Conservation (phyloP, 345 rosid species). For the Carallia pectinifolia region DNA sequence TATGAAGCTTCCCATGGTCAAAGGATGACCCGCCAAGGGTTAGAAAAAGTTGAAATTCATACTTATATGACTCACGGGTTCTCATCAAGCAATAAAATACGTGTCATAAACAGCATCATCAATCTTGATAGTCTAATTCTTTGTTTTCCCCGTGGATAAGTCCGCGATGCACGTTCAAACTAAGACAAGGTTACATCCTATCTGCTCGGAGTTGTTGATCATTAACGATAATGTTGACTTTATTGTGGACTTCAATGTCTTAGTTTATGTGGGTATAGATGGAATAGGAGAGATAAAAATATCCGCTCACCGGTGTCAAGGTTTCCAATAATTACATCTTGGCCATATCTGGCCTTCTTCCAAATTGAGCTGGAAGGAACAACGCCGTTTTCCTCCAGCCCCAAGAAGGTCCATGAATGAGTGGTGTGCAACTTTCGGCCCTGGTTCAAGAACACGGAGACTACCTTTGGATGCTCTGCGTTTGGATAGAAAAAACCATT, state of each 20-base stretch:
- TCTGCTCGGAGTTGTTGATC: neutral
- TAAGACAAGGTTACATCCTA: neutral
- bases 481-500: neutral
- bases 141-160: neutral
- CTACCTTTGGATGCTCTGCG: slow-evolving; percentile 56
- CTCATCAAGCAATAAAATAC: too few relatives aligned
- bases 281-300: neutral
- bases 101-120: too few relatives aligned
- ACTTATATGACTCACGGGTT: too few relatives aligned
- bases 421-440: slow-evolving; percentile 55
- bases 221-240: too few relatives aligned
- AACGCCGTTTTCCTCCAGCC: slow-evolving; percentile 20
- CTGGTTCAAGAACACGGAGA: slow-evolving; percentile 53
- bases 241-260: too few relatives aligned
- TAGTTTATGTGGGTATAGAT: too few relatives aligned
- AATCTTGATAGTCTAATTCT: too few relatives aligned
- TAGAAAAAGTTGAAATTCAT: too few relatives aligned
- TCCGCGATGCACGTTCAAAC: neutral
- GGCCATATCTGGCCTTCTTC: slow-evolving; percentile 37
- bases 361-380: slow-evolving; percentile 29
- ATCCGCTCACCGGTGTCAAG: slow-evolving; percentile 35
- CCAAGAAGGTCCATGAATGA: slow-evolving; percentile 62
- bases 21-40: too few relatives aligned
- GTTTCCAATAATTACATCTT: slow-evolving; percentile 44
- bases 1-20: too few relatives aligned